A percentile compares a stretch with the other conserved stretches of the same genome.
These are phyloP conservation scores for Suillus discolor DNA, from an alignment of 768 basidiomycete species.

Conservation along the genomic window DNA sequence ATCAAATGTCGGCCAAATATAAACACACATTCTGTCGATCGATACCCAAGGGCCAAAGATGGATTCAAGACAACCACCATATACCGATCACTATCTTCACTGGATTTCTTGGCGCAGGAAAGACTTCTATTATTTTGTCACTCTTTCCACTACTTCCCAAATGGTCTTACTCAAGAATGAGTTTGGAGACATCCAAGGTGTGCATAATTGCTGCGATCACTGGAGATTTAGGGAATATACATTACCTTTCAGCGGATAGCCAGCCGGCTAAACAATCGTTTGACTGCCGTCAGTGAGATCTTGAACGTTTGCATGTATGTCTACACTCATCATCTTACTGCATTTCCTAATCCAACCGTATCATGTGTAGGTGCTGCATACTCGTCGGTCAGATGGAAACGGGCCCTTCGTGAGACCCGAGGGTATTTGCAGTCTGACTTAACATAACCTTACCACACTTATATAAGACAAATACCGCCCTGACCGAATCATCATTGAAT, in stretches of 20 bases:
- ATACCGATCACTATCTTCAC: slow-evolving; percentile 96
- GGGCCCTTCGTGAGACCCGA: slow-evolving; percentile 82
- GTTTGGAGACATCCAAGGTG: slow-evolving; percentile 92
- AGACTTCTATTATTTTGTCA: slow-evolving; percentile 81
- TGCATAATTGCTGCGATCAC: slow-evolving; percentile 7
- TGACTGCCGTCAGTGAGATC: slow-evolving; percentile 91
- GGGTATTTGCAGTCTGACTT: slow-evolving; percentile 47
- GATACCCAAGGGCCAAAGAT: not conserved
- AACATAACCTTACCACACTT: not conserved
- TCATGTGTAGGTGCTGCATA: slow-evolving; percentile 74
- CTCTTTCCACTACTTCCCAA: slow-evolving; percentile 78
- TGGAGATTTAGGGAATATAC: not conserved
- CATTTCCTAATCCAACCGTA: not conserved
- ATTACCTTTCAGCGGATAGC: slow-evolving; percentile 69
- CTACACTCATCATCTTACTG: not conserved
- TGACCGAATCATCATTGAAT: slow-evolving; percentile 93
- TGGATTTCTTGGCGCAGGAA: slow-evolving; percentile 87
- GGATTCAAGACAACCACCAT: not conserved
- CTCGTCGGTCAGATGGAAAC: slow-evolving; percentile 94
- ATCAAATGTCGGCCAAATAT: no score
- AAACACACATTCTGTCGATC: not conserved
- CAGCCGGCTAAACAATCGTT: slow-evolving; percentile 83
- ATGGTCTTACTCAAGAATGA: slow-evolving; percentile 95
- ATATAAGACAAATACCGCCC: slow-evolving; percentile 76
- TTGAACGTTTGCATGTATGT: slow-evolving; percentile 92